Conservation (phyloP, 1,284 basidiomycete species). For the Phaffia rhodozyma region DNA sequence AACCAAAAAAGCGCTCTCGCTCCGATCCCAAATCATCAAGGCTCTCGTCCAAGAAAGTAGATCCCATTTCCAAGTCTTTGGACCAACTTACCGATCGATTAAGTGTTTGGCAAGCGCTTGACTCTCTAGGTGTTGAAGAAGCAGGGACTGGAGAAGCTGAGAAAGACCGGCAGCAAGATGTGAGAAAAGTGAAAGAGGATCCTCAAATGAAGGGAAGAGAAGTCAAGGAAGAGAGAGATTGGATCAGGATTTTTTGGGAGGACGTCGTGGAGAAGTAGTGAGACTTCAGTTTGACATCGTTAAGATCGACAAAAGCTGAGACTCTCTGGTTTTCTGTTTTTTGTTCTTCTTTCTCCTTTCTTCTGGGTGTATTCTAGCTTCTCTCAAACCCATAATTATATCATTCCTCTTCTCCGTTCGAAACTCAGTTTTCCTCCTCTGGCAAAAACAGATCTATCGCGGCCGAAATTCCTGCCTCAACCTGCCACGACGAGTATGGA, state of each 20-base stretch:
- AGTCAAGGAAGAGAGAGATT: constrained; percentile 7
- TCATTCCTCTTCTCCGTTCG: neutral
- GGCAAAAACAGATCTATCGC: neutral
- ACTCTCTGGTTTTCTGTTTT: no score
- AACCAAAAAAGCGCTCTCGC: constrained; percentile 5
- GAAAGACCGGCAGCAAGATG: neutral
- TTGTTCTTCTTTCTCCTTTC: neutral
- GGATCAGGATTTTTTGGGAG: constrained; percentile 5
- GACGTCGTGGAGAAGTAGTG: constrained; percentile 10
- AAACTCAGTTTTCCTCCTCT: neutral
- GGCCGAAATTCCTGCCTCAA: neutral
- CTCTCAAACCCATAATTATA: neutral
- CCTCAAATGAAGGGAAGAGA: no score
- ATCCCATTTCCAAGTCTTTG: constrained; percentile 3
- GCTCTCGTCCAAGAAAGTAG: neutral
- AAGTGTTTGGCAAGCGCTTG: constrained; percentile 12
- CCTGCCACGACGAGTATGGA: neutral
- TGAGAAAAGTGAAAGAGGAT: neutral
- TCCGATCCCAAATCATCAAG: neutral
- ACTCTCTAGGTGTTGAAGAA: constrained; percentile 7
- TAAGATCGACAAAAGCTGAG: neutral
- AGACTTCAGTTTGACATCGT: neutral
- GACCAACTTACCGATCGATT: constrained; percentile 9
- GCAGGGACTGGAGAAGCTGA: neutral
- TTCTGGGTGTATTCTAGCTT: neutral